A percentile compares a stretch with the other conserved stretches of the same genome.
phyloP scores from a whole-genome alignment of 805 yeast genomes.

The Lipomyces orientalis region DNA sequence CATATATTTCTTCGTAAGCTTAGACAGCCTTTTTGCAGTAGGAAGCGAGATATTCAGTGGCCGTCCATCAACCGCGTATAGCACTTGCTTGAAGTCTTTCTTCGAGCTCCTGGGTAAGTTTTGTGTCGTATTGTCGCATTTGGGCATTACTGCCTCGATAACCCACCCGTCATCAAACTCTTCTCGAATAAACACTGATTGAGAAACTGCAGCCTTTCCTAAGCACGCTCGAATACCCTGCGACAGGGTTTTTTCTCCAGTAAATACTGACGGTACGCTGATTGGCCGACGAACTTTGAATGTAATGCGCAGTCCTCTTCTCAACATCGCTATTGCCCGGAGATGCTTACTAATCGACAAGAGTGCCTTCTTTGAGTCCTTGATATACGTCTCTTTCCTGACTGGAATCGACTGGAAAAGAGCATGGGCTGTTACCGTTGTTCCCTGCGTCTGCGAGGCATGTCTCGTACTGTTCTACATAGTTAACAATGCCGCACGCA shows the following conservation, averaged over 20 bases:
- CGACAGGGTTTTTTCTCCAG: slow-evolving; percentile 19
- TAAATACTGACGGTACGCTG: slow-evolving; percentile 11
- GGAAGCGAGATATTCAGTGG: slow-evolving; percentile 74
- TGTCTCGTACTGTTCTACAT: slow-evolving; percentile 50
- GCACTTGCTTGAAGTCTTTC: slow-evolving; percentile 19
- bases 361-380: slow-evolving; percentile 68
- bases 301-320: slow-evolving; percentile 19
- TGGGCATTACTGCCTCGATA: slow-evolving; percentile 30
- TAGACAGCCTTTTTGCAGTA: slow-evolving; percentile 41
- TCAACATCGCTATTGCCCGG: slow-evolving; percentile 15
- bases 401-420: slow-evolving; percentile 78
- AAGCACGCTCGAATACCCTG: slow-evolving; percentile 20
- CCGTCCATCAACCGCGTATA: slow-evolving; percentile 73
- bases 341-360: slow-evolving; percentile 70
- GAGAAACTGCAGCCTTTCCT: slow-evolving; percentile 20
- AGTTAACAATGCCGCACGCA: slow-evolving; percentile 44
- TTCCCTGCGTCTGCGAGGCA: slow-evolving; percentile 76
- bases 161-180: slow-evolving; percentile 10
- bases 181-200: slow-evolving; percentile 13
- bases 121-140: background rate
- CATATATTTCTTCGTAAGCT: slow-evolving; percentile 62
- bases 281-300: slow-evolving; percentile 20
- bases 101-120: slow-evolving; percentile 3
- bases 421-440: slow-evolving; percentile 74
- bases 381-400: slow-evolving; percentile 59